These are phyloP conservation scores for Candida qinlingensis DNA, from an alignment of 805 yeast species.

Conservation along the genomic window DNA sequence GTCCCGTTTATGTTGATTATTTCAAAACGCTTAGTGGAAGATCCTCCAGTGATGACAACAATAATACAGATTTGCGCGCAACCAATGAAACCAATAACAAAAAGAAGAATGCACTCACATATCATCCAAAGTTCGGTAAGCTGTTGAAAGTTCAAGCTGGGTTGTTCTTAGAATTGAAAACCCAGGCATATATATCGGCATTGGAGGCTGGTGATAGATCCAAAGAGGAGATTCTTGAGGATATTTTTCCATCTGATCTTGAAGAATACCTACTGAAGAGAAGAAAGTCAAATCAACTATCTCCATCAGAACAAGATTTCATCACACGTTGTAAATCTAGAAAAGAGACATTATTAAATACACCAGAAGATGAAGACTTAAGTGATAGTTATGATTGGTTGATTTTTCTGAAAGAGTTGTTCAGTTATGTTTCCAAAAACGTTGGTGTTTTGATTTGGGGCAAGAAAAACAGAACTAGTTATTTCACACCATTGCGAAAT, in stretches of 20 bases:
- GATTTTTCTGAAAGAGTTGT: conserved; percentile 69
- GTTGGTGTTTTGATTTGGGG: conserved; percentile 74
- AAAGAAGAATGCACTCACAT: background rate
- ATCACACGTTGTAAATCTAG: conserved; percentile 68
- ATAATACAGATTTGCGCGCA: conserved; percentile 18
- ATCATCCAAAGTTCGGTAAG: conserved; percentile 49
- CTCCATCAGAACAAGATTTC: conserved; percentile 80
- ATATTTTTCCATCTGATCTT: conserved; percentile 66
- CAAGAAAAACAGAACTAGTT: conserved; percentile 33
- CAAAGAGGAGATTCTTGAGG: conserved; percentile 62
- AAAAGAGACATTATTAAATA: conserved; percentile 50
- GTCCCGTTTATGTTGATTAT: conserved; percentile 42
- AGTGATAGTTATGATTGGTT: conserved; percentile 82
- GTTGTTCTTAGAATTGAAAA: conserved; percentile 79
- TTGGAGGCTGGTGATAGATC: conserved; percentile 58
- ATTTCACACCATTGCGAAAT: conserved; percentile 11
- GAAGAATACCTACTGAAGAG: conserved; percentile 36
- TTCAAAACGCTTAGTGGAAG: conserved; percentile 21
- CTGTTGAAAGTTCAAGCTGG: conserved; percentile 77
- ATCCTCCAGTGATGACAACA: background rate
- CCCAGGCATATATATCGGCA: conserved; percentile 92
- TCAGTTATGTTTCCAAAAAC: conserved; percentile 73
- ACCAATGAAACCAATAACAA: background rate
- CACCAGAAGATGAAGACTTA: conserved; percentile 44
- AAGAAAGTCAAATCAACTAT: conserved; percentile 33